A percentile compares a stretch with the other conserved stretches of the same genome.
phyloP scores from a whole-genome alignment of 2,329 filamentous ascomycete genomes.

The Metarhizium robertsii region DNA sequence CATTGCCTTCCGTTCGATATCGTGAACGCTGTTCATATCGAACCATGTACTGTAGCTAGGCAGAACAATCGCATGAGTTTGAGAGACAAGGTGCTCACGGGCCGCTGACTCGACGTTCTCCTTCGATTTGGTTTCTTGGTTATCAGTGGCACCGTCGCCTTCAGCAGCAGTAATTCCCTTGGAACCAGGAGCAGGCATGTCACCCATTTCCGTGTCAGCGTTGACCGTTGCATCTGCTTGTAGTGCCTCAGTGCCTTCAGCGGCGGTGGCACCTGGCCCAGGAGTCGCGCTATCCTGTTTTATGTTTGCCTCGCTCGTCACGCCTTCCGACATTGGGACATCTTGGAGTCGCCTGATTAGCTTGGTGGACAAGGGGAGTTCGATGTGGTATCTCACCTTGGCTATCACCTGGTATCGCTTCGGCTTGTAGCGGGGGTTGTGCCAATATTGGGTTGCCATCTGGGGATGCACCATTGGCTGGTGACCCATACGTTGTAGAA shows the following conservation, averaged over 20 bases:
- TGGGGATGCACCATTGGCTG: conserved; percentile 46
- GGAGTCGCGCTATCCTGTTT: conserved; percentile 54
- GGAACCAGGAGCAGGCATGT: conserved; percentile 40
- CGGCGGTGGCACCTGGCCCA: conserved; percentile 44
- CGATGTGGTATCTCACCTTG: conserved; percentile 34
- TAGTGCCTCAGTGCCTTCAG: conserved; percentile 52
- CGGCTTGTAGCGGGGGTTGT: conserved; percentile 42
- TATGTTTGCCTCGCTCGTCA: conserved; percentile 36
- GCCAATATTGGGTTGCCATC: conserved; percentile 46
- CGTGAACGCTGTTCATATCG: conserved; percentile 89
- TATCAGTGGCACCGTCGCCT: conserved; percentile 36
- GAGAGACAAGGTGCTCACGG: conserved; percentile 81
- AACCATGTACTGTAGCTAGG: conserved; percentile 99
- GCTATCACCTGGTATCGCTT: conserved; percentile 27
- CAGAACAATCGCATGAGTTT: conserved; percentile 91
- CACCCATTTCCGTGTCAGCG: conserved; percentile 77
- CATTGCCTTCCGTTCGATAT: conserved; percentile 86
- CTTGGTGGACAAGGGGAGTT: neutral
- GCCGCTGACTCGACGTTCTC: conserved; percentile 76
- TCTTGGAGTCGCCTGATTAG: conserved; percentile 30
- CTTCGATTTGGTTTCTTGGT: conserved; percentile 61
- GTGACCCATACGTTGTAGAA: conserved; percentile 47
- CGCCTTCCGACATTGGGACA: conserved; percentile 51
- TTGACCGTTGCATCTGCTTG: conserved; percentile 43
- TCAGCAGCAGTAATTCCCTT: conserved; percentile 41